Conservation (phyloP, 352 stramenopile genomes). For the Phytophthora cajani region DNA sequence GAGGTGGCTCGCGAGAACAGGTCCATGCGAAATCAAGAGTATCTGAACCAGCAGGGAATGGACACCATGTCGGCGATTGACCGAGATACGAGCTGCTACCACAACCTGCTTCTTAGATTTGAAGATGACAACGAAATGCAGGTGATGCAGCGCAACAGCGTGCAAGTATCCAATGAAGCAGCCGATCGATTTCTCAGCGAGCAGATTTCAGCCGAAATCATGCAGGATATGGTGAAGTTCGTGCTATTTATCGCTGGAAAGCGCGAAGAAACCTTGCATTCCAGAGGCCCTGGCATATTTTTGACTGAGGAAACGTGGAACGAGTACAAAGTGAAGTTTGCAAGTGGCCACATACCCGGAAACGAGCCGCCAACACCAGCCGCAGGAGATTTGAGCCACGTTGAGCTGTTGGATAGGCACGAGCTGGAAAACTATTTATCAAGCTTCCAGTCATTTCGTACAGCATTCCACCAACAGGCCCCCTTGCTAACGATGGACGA, state of each 20-base stretch:
- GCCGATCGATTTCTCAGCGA: conserved; percentile 50
- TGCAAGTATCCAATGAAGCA: conserved; percentile 40
- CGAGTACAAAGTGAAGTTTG: conserved; percentile 65
- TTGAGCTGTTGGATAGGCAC: conserved; percentile 35
- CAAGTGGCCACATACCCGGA: conserved; percentile 15
- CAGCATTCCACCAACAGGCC: conserved; percentile 21
- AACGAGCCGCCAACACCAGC: not conserved
- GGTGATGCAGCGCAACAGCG: conserved; percentile 37
- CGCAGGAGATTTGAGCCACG: conserved; percentile 10
- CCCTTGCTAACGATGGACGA: conserved; percentile 26
- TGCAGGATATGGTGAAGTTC: conserved; percentile 68
- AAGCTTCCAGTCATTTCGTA: conserved; percentile 36
- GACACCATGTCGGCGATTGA: conserved; percentile 55
- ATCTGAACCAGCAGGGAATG: conserved; percentile 54
- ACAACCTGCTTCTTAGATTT: conserved; percentile 64
- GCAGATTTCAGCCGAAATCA: conserved; percentile 46
- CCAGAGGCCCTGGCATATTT: conserved; percentile 46
- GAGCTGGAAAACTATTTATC: conserved; percentile 59
- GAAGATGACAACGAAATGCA: conserved; percentile 70
- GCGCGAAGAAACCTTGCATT: conserved; percentile 56
- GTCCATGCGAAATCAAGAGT: conserved; percentile 49
- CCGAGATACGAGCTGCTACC: conserved; percentile 59
- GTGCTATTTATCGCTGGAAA: conserved; percentile 55
- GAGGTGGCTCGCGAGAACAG: conserved; percentile 72
- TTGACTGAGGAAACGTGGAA: conserved; percentile 54